Evolutionary conservation across 306 rosid species (phyloP), one percentile per base, ranked within the genome.

Genomic region (Dryas octopetala): DNA sequence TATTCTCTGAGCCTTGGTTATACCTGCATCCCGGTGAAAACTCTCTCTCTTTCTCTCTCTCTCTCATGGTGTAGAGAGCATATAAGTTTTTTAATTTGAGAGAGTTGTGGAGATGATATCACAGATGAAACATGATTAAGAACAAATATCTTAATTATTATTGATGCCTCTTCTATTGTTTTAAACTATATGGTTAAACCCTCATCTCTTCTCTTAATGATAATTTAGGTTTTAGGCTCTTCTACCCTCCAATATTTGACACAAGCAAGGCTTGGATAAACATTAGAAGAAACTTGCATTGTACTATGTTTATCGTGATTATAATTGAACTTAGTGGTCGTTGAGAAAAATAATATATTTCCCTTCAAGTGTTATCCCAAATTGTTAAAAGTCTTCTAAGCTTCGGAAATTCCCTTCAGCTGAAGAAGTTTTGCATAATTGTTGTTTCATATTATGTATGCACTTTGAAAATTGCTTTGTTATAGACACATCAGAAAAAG

Each of bases 181-280:
- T 8, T 46, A 46, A 4, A 49, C 52, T 49, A 11, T 0, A 49
- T 52, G 55, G 55, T 52, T 52, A 52, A 52, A 5, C 6, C 19
- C 40, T 58, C 62, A 58, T 58, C 62, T 58, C 62, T 17, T 58
- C 62, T 58, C 32, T 58, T 58, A 23, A 58, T 66, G 54, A 45
- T 46, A n/a, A 63, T 41, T 26, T 62, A 10, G 2, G 19, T 38
- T 62, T 14, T 38, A 62, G n/a, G 14, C 7, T 45, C 12, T 17
- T 8, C 71, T 3, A 19, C 55, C 1, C 9, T 4, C 4, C 38
- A 6, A 23, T 66, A 11, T 23, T 47, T 12, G 55, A 19, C 54
- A 66, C 5, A 66, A 12, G 6, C 71, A 66, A 47, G 6, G 32
- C 40, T 46, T 47, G 40, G 43, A 66, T 23, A 17, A 66, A 47